Percentiles rank a stretch among this genome's conserved stretches.
phyloP scores from a whole-genome alignment of 441 rosid genomes.

The Aleurites moluccanus region DNA sequence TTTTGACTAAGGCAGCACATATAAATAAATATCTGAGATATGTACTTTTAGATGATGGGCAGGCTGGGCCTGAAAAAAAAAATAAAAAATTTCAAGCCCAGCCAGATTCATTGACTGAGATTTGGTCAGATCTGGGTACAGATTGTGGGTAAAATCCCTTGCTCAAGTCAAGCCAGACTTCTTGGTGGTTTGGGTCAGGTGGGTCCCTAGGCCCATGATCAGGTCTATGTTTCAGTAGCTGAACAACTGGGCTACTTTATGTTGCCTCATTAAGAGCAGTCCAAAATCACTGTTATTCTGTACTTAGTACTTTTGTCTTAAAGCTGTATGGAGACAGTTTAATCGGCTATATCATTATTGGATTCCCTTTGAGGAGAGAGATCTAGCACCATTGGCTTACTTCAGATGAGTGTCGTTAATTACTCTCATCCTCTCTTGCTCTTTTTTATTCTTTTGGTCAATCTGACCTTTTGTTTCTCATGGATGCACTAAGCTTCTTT shows the following conservation, averaged over 20 bases:
- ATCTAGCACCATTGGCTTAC: neutral
- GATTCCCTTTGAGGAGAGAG: conserved; percentile 4
- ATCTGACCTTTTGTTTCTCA: neutral
- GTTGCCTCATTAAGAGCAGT: conserved; percentile 3
- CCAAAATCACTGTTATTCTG: neutral
- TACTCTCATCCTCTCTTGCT: neutral
- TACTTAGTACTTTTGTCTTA: no score
- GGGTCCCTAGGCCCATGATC: neutral
- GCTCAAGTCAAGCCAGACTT: neutral
- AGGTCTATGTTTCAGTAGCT: neutral
- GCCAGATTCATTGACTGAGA: neutral
- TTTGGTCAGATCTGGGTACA: neutral
- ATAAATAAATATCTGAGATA: neutral
- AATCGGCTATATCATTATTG: conserved; percentile 5
- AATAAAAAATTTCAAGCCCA: neutral
- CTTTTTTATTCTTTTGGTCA: neutral
- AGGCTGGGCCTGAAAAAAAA: neutral
- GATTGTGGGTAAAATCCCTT: neutral
- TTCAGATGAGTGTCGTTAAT: neutral
- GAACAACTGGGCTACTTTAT: neutral
- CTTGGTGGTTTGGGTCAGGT: neutral
- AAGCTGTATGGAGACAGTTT: neutral
- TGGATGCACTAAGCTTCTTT: conserved; percentile 4
- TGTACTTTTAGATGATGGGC: neutral
- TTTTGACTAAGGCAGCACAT: neutral